Evolutionary conservation across 352 stramenopile genomes (phyloP).

Genomic region (Pythium rishiriense): DNA sequence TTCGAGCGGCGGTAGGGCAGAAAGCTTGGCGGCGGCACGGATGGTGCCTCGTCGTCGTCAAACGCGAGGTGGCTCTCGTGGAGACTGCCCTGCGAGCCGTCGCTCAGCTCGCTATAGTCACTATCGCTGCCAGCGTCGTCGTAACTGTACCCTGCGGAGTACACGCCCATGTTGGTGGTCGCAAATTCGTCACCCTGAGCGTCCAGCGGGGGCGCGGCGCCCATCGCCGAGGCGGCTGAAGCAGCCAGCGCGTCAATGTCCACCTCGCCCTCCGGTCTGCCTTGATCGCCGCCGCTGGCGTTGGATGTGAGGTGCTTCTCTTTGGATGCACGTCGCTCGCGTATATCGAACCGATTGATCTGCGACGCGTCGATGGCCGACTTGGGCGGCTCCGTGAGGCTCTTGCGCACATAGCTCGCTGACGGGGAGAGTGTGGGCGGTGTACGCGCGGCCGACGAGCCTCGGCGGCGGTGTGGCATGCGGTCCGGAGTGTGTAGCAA

Average conservation of each 20-base stretch:
- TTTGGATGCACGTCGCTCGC: slow-evolving; percentile 11
- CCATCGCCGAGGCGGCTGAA: not conserved
- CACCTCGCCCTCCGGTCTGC: not conserved
- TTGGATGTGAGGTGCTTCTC: slow-evolving; percentile 12
- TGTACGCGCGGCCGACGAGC: slow-evolving; percentile 14
- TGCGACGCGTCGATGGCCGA: slow-evolving; percentile 37
- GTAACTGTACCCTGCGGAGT: not conserved
- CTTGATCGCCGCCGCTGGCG: not conserved
- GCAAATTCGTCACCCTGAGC: not conserved
- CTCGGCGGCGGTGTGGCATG: slow-evolving; percentile 4
- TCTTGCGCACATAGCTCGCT: slow-evolving; percentile 17
- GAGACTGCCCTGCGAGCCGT: slow-evolving; percentile 12
- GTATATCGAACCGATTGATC: slow-evolving; percentile 15
- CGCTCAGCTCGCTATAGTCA: slow-evolving; percentile 10
- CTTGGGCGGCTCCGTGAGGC: slow-evolving; percentile 36
- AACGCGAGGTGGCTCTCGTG: slow-evolving; percentile 18
- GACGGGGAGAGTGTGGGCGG: slow-evolving; percentile 12
- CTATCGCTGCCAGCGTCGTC: not conserved
- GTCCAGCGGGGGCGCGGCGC: not conserved
- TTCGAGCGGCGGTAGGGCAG: not conserved
- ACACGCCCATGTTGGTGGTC: not conserved
- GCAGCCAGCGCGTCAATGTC: not conserved
- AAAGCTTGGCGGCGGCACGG: slow-evolving; percentile 7
- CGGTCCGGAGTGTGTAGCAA: not conserved
- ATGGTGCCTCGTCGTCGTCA: slow-evolving; percentile 17